Evolutionary conservation across 805 yeast genomes (phyloP), one percentile per base, ranked within the genome.

Genomic region (Ogataea dorogensis): DNA sequence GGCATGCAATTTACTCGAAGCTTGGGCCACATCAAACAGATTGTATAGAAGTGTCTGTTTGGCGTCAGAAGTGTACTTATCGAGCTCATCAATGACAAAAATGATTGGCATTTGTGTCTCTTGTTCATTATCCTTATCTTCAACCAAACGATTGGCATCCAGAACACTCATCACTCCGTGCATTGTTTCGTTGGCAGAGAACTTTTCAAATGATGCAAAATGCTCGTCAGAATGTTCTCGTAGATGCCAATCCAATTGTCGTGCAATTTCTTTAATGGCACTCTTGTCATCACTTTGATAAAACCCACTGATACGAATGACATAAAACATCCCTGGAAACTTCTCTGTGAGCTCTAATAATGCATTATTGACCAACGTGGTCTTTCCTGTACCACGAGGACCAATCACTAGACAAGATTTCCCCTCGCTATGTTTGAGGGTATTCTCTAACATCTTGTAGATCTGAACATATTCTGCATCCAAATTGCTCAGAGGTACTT

Each of bases 31-130:
- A 51, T 93, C 98, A 55, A 93, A 85, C 28, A 93, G 63, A 50
- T 89, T 91, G 57, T 93, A 93, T 5, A 93, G 62, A 33, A 93
- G 65, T 0, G 95, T 84, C 58, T 93, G 98, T 45, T 86, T 80
- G 10, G 73, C 68, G 38, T 75, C 79, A 9, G 67, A 65, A 0
- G 95, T 81, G 62, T 82, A 93, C 24, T 70, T 67, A 36, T 93
- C 97, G 39, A 91, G 75, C 50, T 89, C 95, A 39, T 93, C 98
- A 38, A 93, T 75, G 2, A 87, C 62, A 49, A 93, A 81, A 0
- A 93, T 63, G 3, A 93, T 73, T 0, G 95, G 76, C 16, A 79
- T 65, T 13, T 51, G 64, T 11, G 53, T 48, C 16, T 47, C 41
- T 7, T 46, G 53, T 26, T 38, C 45, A 8, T 30, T 13, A 23